Base-by-base conservation (phyloP, 1,284 basidiomycete genomes). In the Bjerkandera adusta region DNA sequence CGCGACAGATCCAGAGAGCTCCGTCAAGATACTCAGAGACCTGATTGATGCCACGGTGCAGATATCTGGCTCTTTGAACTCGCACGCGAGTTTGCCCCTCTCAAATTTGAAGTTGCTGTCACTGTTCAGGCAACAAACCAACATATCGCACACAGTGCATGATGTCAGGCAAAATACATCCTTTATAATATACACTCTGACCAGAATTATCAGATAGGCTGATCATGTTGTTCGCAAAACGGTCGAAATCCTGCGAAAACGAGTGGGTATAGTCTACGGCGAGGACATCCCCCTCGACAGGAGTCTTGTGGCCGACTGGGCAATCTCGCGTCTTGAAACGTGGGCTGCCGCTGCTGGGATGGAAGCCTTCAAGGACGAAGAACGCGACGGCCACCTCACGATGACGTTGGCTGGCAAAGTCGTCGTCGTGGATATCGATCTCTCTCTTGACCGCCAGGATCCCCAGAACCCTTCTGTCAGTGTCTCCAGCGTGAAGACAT, bases 321-420 rank as follows among this genome's bases (percentile, higher is more conserved):
- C 76, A 57, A 65, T 83, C 16, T 68, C 73, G 3, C 72, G 76
- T 18, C 67, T 89, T 18, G 72, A 76, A 51, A 59, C 72, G 27
- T 87, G 83, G 81, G 79, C 77, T 15, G 71, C 70, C 12, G 65
- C 71, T 20, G 79, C 73, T 11, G 83, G 83, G 30, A 85, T 89
- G 84, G 83, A 87, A 57, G 70, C 79, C 1, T 89, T 85, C 68
- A 78, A 75, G 51, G 85, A 86, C 24, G 66, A 66, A 20, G 71
- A 73, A 27, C 63, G 67, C 22, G 74, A 75, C 33, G 76, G 72
- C 16, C 68, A 64, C n/a, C 68, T 75, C 30, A 79, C 75, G 1
- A 67, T 86, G 30, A 73, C 83, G 13, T 73, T 89, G 24, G 87
- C 79, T 2, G 87, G 87, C 1, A 85, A 88, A 60, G 79, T 89